phyloP scores from a whole-genome alignment of 1,284 basidiomycete species.

The Porodaedalea pini region DNA sequence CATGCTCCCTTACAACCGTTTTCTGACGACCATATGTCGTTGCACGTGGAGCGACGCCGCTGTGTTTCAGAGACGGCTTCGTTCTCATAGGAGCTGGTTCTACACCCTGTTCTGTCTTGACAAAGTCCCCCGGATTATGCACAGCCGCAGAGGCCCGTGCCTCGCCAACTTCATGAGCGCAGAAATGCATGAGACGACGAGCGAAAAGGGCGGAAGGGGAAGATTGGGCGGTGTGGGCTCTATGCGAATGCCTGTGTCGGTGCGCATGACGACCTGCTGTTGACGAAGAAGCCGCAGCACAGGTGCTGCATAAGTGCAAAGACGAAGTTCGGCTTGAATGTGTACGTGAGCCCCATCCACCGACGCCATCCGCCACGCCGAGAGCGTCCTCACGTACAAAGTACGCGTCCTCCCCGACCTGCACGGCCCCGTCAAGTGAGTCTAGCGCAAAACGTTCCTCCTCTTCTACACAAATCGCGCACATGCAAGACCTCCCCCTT shows the following conservation, averaged over 20 bases:
- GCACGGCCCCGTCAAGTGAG: slow-evolving; percentile 51
- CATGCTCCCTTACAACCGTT: neutral
- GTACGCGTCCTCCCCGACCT: slow-evolving; percentile 85
- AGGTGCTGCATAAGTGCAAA: slow-evolving; percentile 15
- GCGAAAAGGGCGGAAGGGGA: slow-evolving; percentile 78
- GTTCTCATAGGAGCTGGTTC: neutral
- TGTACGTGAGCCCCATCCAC: slow-evolving; percentile 68
- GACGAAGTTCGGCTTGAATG: neutral
- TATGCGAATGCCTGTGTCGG: slow-evolving; percentile 10
- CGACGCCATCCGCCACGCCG: slow-evolving; percentile 87
- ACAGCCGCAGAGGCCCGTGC: neutral
- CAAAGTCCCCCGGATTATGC: neutral
- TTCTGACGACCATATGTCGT: neutral
- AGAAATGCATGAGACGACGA: slow-evolving; percentile 83
- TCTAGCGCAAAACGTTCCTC: slow-evolving; percentile 27
- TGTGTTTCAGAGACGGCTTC: slow-evolving; percentile 7
- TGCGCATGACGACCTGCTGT: slow-evolving; percentile 1
- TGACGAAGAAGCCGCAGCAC: slow-evolving; percentile 4
- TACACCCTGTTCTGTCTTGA: neutral
- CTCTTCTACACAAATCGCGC: slow-evolving; percentile 32
- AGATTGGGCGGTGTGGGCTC: slow-evolving; percentile 34
- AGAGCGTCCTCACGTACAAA: slow-evolving; percentile 80
- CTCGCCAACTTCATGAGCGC: slow-evolving; percentile 47
- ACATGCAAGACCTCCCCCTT: slow-evolving; percentile 28
- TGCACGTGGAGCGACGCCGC: slow-evolving; percentile 1